Evolutionary conservation across 106 monocot genomes (phyloP).

Genomic region (Amphibolis antarctica): DNA sequence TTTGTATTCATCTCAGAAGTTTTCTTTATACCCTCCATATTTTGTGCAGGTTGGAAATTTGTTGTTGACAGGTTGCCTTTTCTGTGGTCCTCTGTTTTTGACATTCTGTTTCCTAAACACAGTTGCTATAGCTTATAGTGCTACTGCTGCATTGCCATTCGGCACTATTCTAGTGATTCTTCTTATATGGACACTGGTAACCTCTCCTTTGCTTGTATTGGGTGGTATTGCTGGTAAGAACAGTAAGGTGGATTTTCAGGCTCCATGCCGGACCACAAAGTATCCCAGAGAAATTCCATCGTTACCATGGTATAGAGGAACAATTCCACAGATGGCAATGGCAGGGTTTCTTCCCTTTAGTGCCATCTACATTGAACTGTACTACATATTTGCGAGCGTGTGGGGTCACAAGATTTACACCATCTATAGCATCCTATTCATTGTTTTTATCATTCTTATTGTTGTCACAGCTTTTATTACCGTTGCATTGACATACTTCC

Average conservation of each 20-base stretch:
- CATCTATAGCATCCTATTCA: conserved; percentile 19
- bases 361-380: conserved; percentile 20
- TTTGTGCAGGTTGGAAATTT: conserved; percentile 16
- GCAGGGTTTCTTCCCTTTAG: conserved; percentile 23
- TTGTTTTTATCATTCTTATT: conserved; percentile 15
- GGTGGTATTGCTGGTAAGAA: conserved; percentile 14
- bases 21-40: background rate
- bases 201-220: conserved; percentile 18
- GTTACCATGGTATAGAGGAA: conserved; percentile 12
- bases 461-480: conserved; percentile 22
- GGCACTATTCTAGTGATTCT: conserved; percentile 18
- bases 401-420: conserved; percentile 22
- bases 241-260: conserved; percentile 9
- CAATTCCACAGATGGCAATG: conserved; percentile 15
- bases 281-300: conserved; percentile 19
- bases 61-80: conserved; percentile 16
- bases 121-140: conserved; percentile 13
- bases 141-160: conserved; percentile 19
- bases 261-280: conserved; percentile 18
- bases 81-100: conserved; percentile 17
- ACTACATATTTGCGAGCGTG: conserved; percentile 18
- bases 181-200: conserved; percentile 21
- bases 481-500: conserved; percentile 16
- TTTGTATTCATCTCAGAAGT: background rate
- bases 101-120: conserved; percentile 20